Percentiles rank a stretch among this genome's conserved stretches.
Conservation (phyloP, 2,329 filamentous ascomycete genomes). For the Ophiostoma ips region DNA sequence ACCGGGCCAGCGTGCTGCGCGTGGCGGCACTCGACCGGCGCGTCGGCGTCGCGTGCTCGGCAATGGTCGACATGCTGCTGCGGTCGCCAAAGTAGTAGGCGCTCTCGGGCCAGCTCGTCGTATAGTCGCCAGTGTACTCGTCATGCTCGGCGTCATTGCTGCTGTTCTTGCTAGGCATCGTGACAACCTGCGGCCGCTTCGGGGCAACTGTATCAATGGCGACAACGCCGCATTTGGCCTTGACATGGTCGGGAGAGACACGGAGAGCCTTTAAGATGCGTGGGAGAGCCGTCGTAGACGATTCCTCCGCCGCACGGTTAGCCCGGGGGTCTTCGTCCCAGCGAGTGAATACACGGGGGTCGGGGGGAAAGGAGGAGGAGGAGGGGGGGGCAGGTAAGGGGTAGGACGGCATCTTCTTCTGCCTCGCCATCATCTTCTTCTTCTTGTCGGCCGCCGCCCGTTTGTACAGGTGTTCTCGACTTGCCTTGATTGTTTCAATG, state of each 20-base stretch:
- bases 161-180: too few species aligned
- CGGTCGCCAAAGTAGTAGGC: slow-evolving; percentile 10
- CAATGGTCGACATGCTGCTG: background rate
- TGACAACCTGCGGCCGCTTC: background rate
- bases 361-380: background rate
- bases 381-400: background rate
- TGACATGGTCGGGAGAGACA: background rate
- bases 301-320: slow-evolving; percentile 9
- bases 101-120: slow-evolving; percentile 9
- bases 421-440: background rate
- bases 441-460: background rate
- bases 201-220: slow-evolving; percentile 5
- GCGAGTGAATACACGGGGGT: background rate
- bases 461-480: background rate
- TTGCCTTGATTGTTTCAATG: slow-evolving; percentile 9
- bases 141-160: too few species aligned
- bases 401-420: background rate
- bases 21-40: background rate
- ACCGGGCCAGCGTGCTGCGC: background rate
- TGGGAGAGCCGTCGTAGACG: slow-evolving; percentile 8
- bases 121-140: slow-evolving; percentile 2
- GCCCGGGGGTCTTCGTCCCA: slow-evolving; percentile 4
- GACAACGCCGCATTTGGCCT: slow-evolving; percentile 3
- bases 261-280: slow-evolving; percentile 5
- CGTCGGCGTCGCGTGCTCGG: background rate